Evolutionary conservation across 106 monocot genomes (phyloP).

Genomic region (Alisma plantagoaquatica): DNA sequence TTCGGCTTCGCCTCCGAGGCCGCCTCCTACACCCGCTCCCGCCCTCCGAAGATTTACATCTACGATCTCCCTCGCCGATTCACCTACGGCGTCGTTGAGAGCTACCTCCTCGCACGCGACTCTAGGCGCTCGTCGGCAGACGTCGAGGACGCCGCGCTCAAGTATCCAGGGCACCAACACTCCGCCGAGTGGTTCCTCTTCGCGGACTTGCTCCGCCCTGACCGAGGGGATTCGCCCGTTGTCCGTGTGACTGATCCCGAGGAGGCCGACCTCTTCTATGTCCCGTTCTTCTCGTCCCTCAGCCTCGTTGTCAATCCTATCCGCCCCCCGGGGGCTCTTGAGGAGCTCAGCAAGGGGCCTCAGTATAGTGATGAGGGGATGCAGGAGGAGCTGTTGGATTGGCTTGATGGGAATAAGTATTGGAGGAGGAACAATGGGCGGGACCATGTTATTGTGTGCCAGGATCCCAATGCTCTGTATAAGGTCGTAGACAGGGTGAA

Average conservation of each 20-base stretch:
- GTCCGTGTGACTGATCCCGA: constrained; percentile 33
- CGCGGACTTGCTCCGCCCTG: constrained; percentile 25
- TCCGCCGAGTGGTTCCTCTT: constrained; percentile 91
- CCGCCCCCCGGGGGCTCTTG: constrained; percentile 13
- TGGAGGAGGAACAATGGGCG: constrained; percentile 71
- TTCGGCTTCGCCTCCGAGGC: neutral
- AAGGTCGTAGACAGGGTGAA: constrained; percentile 60
- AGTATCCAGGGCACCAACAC: constrained; percentile 93
- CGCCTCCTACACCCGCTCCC: neutral
- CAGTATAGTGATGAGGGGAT: constrained; percentile 33
- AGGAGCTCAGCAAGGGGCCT: neutral
- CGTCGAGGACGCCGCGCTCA: constrained; percentile 9
- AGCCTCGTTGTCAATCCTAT: constrained; percentile 77
- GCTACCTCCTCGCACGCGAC: constrained; percentile 57
- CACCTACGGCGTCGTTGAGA: constrained; percentile 71
- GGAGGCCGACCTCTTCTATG: constrained; percentile 77
- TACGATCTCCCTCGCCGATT: constrained; percentile 73
- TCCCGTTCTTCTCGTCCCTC: constrained; percentile 91
- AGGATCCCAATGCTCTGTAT: constrained; percentile 76
- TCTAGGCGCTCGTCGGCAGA: neutral
- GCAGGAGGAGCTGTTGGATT: constrained; percentile 75
- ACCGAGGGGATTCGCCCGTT: constrained; percentile 24
- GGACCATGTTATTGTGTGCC: constrained; percentile 78
- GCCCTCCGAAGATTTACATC: constrained; percentile 51
- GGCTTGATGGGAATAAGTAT: constrained; percentile 59